Evolutionary conservation across 1,284 basidiomycete genomes (phyloP).

Genomic region (Pseudozyma tsukubaensis): DNA sequence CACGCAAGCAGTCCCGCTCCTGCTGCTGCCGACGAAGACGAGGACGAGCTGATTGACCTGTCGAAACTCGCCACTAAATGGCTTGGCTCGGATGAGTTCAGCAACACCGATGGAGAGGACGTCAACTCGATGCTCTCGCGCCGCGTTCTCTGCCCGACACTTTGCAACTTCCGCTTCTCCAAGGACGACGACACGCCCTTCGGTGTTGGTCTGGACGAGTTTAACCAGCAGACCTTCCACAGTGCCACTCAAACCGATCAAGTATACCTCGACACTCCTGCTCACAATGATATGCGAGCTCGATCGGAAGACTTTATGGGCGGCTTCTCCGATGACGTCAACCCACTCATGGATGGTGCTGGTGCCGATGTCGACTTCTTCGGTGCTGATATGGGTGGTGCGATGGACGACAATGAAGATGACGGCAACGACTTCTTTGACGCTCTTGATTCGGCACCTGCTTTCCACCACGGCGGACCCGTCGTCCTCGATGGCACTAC

Average conservation of each 20-base stretch:
- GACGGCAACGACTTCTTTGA: slow-evolving; percentile 69
- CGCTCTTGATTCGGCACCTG: slow-evolving; percentile 54
- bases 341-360: slow-evolving; percentile 22
- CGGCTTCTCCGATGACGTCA: slow-evolving; percentile 26
- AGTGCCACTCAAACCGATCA: slow-evolving; percentile 27
- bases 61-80: slow-evolving; percentile 54
- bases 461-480: slow-evolving; percentile 34
- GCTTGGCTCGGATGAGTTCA: slow-evolving; percentile 38
- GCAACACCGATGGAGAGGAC: slow-evolving; percentile 15
- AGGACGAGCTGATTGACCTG: slow-evolving; percentile 44
- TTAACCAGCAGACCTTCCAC: slow-evolving; percentile 45
- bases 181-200: slow-evolving; percentile 59
- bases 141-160: slow-evolving; percentile 57
- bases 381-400: slow-evolving; percentile 17
- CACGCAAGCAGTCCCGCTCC: slow-evolving; percentile 19
- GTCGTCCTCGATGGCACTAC: slow-evolving; percentile 43
- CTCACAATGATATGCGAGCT: slow-evolving; percentile 19
- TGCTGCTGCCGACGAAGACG: slow-evolving; percentile 20
- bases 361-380: slow-evolving; percentile 46
- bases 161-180: slow-evolving; percentile 60
- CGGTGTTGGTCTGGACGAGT: slow-evolving; percentile 49
- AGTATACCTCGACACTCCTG: slow-evolving; percentile 21
- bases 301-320: slow-evolving; percentile 30
- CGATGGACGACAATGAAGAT: slow-evolving; percentile 35
- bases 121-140: slow-evolving; percentile 46